Conservation (phyloP, 1,284 basidiomycete genomes). For the Boletus smithii region DNA sequence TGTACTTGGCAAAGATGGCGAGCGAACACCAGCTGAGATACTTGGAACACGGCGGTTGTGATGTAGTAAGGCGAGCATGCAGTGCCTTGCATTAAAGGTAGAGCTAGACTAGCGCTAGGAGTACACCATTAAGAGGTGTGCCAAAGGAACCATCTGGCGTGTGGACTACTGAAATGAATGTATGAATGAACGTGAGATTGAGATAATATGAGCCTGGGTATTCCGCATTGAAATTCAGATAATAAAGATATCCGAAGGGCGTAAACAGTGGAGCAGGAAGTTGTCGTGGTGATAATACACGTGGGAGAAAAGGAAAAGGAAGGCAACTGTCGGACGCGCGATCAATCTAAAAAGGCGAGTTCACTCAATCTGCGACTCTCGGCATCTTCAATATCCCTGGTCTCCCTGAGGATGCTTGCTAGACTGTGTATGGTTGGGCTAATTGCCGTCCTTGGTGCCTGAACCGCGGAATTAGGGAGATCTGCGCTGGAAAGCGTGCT, state of each 20-base stretch:
- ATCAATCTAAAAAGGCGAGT: conserved; percentile 59
- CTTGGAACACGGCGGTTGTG: too few relatives aligned
- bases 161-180: conserved; percentile 14
- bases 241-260: conserved; percentile 9
- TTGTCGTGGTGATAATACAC: conserved; percentile 7
- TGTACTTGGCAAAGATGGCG: too few relatives aligned
- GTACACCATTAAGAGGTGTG: conserved; percentile 7
- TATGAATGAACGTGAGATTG: conserved; percentile 7
- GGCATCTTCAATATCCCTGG: conserved; percentile 56
- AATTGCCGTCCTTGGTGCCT: conserved; percentile 40
- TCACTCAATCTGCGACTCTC: conserved; percentile 66
- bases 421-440: conserved; percentile 55
- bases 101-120: conserved; percentile 5
- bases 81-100: too few relatives aligned
- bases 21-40: too few relatives aligned
- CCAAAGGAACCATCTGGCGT: not conserved
- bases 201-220: conserved; percentile 4
- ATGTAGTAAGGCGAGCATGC: too few relatives aligned
- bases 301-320: conserved; percentile 3
- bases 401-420: conserved; percentile 51
- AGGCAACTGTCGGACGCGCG: not conserved
- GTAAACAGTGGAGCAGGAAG: not conserved
- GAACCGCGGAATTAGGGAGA: conserved; percentile 4
- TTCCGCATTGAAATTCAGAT: conserved; percentile 4
- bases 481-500: conserved; percentile 20